Conservation (phyloP, 129 eudicot genomes). For the Flaveria trinervia region DNA sequence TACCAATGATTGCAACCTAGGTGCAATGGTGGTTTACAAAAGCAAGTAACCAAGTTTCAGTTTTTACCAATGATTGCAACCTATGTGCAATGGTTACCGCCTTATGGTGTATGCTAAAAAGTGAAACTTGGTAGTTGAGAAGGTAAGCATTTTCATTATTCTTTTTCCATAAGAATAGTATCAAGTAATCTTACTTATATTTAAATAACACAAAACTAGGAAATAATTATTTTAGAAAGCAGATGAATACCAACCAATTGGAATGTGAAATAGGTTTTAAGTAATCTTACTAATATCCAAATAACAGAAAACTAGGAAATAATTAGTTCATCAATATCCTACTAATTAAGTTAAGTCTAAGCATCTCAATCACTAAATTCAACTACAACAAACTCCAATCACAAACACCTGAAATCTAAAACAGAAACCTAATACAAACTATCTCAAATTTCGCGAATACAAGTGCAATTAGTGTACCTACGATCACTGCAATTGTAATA, state of each 20-base stretch:
- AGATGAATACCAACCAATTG: background rate
- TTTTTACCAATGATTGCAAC: conserved; percentile 1
- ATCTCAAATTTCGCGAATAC: conserved; percentile 18
- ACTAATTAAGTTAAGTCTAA: conserved; percentile 25
- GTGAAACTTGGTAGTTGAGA: background rate
- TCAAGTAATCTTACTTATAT: background rate
- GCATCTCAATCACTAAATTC: conserved; percentile 21
- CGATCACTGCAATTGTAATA: conserved; percentile 14
- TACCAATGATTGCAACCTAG: background rate
- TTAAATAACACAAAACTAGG: no score
- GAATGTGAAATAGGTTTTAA: background rate
- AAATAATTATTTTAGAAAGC: background rate
- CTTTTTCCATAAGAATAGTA: background rate
- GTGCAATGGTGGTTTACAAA: background rate
- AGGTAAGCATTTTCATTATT: background rate
- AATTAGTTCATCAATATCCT: conserved; percentile 9
- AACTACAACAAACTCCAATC: conserved; percentile 16
- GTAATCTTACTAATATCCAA: background rate
- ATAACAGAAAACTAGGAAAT: conserved; percentile 16
- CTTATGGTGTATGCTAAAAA: background rate
- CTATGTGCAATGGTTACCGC: no score
- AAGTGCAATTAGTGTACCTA: conserved; percentile 21
- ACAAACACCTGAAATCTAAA: conserved; percentile 10
- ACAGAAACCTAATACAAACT: conserved; percentile 6
- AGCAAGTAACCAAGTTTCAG: background rate